These are phyloP conservation scores for Paraglomus brasilianum DNA, from an alignment of 192 early-diverging fungal genomes.

Conservation along the genomic window DNA sequence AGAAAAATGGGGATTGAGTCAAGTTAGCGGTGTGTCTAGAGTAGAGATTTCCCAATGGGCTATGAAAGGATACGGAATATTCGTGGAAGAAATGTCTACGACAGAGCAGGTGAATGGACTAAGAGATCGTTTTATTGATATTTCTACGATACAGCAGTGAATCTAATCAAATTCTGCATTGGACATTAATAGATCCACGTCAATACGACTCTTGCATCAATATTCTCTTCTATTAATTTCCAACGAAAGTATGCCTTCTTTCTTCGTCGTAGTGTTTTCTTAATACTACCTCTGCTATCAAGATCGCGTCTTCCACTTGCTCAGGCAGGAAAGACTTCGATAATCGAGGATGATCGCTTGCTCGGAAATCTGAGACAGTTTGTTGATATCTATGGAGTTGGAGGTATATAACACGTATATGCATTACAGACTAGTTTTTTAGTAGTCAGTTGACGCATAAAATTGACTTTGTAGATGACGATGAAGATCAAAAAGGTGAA, in stretches of 20 bases:
- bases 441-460: neutral
- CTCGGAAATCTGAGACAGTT: constrained; percentile 65
- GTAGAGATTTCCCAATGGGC: constrained; percentile 66
- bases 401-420: constrained; percentile 35
- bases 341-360: constrained; percentile 49
- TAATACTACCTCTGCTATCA: constrained; percentile 44
- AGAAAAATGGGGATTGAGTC: constrained; percentile 38
- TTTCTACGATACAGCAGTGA: neutral
- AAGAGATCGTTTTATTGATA: no score
- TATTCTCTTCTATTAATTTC: constrained; percentile 59
- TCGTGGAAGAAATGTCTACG: constrained; percentile 54
- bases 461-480: neutral
- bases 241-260: constrained; percentile 71
- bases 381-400: constrained; percentile 69
- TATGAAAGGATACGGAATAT: constrained; percentile 51
- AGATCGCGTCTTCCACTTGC: constrained; percentile 37
- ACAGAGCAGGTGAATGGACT: constrained; percentile 55
- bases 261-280: constrained; percentile 56
- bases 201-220: constrained; percentile 54
- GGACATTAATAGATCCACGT: constrained; percentile 40
- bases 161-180: neutral
- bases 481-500: constrained; percentile 12
- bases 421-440: neutral
- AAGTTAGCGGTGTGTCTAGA: constrained; percentile 45
- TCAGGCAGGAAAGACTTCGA: constrained; percentile 32